Conservation (phyloP, 2,329 filamentous ascomycete species). For the Tolypocladium album region DNA sequence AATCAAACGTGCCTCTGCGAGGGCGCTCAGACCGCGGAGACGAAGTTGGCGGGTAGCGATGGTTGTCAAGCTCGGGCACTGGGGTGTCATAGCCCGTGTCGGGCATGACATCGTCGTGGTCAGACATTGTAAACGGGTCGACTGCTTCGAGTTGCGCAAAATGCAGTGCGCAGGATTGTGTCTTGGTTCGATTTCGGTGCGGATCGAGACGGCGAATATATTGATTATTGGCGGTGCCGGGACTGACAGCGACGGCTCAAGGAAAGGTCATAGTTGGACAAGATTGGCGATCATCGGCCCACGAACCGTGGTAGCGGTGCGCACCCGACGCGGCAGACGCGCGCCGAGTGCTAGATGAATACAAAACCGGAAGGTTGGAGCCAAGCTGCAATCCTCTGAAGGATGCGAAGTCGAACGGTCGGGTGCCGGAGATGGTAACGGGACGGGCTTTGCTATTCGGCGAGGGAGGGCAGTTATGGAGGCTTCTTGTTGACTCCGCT, state of each 20-base stretch:
- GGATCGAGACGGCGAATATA: constrained; percentile 3
- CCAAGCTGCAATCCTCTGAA: background rate
- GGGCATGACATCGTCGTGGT: constrained; percentile 48
- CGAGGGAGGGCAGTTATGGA: constrained; percentile 59
- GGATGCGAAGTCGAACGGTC: background rate
- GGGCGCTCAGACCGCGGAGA: constrained; percentile 49
- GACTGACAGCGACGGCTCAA: constrained; percentile 9
- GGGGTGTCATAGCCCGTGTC: constrained; percentile 61
- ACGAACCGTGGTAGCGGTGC: constrained; percentile 4
- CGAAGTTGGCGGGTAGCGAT: constrained; percentile 57
- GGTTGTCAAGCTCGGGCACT: constrained; percentile 76
- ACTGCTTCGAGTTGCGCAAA: background rate
- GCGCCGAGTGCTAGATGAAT: constrained; percentile 22
- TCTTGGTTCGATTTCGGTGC: no score
- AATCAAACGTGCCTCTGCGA: constrained; percentile 65
- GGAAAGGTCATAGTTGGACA: constrained; percentile 18
- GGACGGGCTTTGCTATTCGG: background rate
- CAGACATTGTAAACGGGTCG: constrained; percentile 43
- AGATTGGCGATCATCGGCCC: constrained; percentile 4
- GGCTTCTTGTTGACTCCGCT: constrained; percentile 95
- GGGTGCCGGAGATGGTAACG: background rate
- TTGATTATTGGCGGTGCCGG: constrained; percentile 1
- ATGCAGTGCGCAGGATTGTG: background rate
- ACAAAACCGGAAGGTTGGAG: constrained; percentile 15
- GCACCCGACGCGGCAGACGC: constrained; percentile 25